Percentiles rank a stretch among this genome's conserved stretches.
Conservation (phyloP, 208 protist species). For the Trypanosoma melophagium region DNA sequence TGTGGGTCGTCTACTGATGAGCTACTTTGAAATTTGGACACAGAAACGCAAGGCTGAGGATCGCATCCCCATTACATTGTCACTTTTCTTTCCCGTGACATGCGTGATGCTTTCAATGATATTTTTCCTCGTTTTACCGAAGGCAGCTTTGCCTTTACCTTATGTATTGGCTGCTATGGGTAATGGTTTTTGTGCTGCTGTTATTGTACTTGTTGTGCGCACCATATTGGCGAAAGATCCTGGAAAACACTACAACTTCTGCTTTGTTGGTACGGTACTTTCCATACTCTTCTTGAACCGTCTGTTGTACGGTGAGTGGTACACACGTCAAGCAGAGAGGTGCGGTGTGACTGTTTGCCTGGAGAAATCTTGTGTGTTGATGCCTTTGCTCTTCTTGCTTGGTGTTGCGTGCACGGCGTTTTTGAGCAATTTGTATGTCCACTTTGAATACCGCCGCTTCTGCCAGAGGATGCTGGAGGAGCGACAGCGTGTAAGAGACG, state of each 20-base stretch:
- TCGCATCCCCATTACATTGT: conserved; percentile 21
- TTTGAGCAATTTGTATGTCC: conserved; percentile 37
- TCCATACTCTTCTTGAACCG: conserved; percentile 29
- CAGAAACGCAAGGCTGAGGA: conserved; percentile 31
- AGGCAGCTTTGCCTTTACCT: background rate
- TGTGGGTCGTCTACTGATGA: conserved; percentile 29
- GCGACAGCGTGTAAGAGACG: conserved; percentile 17
- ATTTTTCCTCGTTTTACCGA: conserved; percentile 17
- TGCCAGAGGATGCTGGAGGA: conserved; percentile 37
- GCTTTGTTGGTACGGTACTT: conserved; percentile 15
- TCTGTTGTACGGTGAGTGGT: conserved; percentile 31
- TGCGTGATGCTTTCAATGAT: conserved; percentile 5
- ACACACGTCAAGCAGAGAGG: conserved; percentile 15
- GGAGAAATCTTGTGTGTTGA: conserved; percentile 42
- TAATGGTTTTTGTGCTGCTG: conserved; percentile 25
- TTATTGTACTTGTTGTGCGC: conserved; percentile 23
- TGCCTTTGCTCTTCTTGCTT: conserved; percentile 51
- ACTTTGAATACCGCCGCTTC: conserved; percentile 43
- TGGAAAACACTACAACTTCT: conserved; percentile 38
- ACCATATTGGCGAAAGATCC: conserved; percentile 34
- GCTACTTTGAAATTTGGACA: conserved; percentile 33
- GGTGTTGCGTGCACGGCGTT: conserved; percentile 40
- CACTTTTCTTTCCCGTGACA: conserved; percentile 10
- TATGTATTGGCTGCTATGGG: conserved; percentile 21
- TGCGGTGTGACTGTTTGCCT: conserved; percentile 30